Evolutionary conservation across 805 yeast species (phyloP), one percentile per base, ranked within the genome.

Genomic region (Candida stauntonica): DNA sequence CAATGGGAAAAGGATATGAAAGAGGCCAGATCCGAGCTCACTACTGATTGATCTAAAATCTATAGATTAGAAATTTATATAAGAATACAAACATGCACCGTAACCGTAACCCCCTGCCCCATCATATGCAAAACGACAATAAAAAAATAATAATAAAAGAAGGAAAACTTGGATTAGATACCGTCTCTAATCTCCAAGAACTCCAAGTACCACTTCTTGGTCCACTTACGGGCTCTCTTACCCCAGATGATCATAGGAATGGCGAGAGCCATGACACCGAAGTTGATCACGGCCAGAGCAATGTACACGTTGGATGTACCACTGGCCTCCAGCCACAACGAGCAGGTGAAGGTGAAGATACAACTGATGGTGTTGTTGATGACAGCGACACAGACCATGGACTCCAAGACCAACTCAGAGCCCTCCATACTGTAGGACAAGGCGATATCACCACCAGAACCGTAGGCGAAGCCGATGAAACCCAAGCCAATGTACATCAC

Each of bases 401-500:
- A 80, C 59, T 79, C 85, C 47, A 79, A 63, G 39, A 79, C 77
- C 72, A 79, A 73, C 31, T 77, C 85, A 2, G 86, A 85, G 45
- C 79, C 80, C 46, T 77, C 82, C 83, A 79, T 78, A 44, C 77
- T 62, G 42, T 79, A 79, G 1, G 77, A 68, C 77, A 80, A 72
- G 26, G 83, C 79, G 36, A 79, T 75, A 55, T 81, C 87, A 54
- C 86, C 86, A 12, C 81, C 73, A 36, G 81, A 74, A 52, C 85
- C 86, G 64, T 78, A 79, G 1, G 84, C 80, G 44, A 79, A 75
- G 1, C 86, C 86, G 44, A 79, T 70, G 48, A 79, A 72, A 1
- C 79, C 86, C 28, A 80, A 60, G 1, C 83, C 84, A 19, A 75
- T 67, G 50, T 79, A 79, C 24, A 75, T 71, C 16, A 70, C 66